Conservation (phyloP, 2,329 filamentous ascomycete genomes). For the Ceratocystis cubensis region DNA sequence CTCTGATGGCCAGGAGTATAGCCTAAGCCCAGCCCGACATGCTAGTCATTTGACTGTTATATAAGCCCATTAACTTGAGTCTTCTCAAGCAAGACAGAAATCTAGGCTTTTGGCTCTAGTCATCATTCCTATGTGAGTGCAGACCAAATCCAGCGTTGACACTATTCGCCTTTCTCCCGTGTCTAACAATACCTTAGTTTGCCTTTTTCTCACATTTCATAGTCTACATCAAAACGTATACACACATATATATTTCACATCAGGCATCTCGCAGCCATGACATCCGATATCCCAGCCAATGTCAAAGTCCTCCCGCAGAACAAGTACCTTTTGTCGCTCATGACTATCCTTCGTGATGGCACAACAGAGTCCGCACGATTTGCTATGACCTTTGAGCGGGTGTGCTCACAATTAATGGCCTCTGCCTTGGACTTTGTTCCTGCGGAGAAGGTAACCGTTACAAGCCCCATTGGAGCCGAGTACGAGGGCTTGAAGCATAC, state of each 20-base stretch:
- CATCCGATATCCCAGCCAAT: neutral
- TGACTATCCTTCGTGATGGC: constrained; percentile 21
- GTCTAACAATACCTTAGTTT: no score
- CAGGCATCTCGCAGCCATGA: neutral
- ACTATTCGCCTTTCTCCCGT: no score
- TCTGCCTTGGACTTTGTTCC: constrained; percentile 21
- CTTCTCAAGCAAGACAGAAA: no score
- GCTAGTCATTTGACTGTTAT: no score
- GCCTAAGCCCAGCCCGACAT: no score
- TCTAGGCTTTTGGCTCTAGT: no score
- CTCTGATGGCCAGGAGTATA: no score
- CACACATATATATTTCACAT: neutral
- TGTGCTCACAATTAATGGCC: constrained; percentile 20
- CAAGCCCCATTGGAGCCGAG: constrained; percentile 21
- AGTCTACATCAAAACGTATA: neutral
- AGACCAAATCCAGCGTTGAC: no score
- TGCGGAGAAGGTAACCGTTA: constrained; percentile 15
- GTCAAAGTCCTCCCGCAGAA: constrained; percentile 22
- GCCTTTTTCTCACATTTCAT: no score
- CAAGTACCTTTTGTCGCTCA: constrained; percentile 21
- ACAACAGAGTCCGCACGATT: constrained; percentile 20
- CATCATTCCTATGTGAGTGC: no score
- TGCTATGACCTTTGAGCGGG: constrained; percentile 18
- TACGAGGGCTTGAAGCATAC: constrained; percentile 20
- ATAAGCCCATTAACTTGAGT: no score